Evolutionary conservation across 2,329 filamentous ascomycete species (phyloP).

Genomic region (Beauveria australis): DNA sequence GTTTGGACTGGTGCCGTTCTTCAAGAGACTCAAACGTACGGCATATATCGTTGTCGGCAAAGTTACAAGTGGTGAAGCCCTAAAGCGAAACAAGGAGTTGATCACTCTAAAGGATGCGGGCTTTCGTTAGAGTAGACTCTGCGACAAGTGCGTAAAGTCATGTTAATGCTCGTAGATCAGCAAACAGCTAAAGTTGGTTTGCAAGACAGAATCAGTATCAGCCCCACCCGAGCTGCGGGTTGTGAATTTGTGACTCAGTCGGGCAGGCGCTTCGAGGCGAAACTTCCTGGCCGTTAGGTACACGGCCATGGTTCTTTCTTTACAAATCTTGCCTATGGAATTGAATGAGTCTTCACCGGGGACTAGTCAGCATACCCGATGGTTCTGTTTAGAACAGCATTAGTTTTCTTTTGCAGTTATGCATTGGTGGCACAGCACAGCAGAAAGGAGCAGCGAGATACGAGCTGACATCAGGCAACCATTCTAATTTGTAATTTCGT

Average conservation of each 20-base stretch:
- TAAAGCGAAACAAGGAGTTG: not conserved
- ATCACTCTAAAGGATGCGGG: not conserved
- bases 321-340: not conserved
- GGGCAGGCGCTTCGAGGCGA: not conserved
- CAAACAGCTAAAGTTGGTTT: not conserved
- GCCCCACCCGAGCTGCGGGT: conserved; percentile 1
- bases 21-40: not conserved
- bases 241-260: conserved; percentile 3
- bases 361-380: not conserved
- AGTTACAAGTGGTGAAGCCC: not conserved
- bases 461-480: not conserved
- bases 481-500: not conserved
- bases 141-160: not conserved
- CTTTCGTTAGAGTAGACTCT: not conserved
- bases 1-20: not conserved
- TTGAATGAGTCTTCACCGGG: not conserved
- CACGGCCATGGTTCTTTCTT: not conserved
- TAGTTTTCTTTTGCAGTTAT: not conserved
- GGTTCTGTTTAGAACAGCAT: no score
- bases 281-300: not conserved
- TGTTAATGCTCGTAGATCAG: not conserved
- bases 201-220: not conserved
- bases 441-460: not conserved
- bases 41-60: not conserved
- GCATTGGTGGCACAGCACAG: not conserved